A percentile compares a stretch with the other conserved stretches of the same genome.
Evolutionary conservation across 1,284 basidiomycete species (phyloP).

Genomic region (Austroboletus novae-zelandiae): DNA sequence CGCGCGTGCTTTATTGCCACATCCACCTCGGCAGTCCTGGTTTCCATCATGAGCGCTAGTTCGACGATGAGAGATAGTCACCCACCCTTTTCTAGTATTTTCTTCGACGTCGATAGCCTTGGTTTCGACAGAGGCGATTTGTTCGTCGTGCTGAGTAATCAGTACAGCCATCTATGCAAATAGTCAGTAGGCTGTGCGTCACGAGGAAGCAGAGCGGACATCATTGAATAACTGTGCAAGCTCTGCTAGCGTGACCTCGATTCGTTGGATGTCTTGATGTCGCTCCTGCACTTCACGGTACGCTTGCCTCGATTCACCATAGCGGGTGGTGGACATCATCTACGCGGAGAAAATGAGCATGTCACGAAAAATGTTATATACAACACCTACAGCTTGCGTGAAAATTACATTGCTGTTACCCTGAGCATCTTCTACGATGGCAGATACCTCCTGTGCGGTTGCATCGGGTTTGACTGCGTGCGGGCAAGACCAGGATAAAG

Average conservation of each 20-base stretch:
- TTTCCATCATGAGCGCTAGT: not conserved
- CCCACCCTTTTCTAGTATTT: conserved; percentile 70
- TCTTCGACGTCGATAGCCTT: conserved; percentile 61
- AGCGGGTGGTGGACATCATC: conserved; percentile 73
- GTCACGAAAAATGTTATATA: not conserved
- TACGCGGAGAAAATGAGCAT: conserved; percentile 20
- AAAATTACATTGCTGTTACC: conserved; percentile 71
- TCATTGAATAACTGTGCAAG: conserved; percentile 89
- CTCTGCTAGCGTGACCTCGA: conserved; percentile 86
- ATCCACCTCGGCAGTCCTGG: conserved; percentile 63
- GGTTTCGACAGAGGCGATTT: conserved; percentile 62
- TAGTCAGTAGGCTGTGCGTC: conserved; percentile 2
- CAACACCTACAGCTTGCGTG: conserved; percentile 71
- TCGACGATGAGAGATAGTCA: conserved; percentile 20
- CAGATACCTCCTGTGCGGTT: conserved; percentile 76
- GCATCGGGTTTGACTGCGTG: conserved; percentile 84
- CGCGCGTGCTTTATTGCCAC: conserved; percentile 70
- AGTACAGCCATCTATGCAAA: conserved; percentile 68
- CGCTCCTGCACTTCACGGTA: conserved; percentile 90
- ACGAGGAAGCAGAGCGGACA: conserved; percentile 31
- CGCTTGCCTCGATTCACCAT: conserved; percentile 81
- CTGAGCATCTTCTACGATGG: conserved; percentile 70
- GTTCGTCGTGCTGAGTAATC: conserved; percentile 78
- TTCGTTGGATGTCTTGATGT: conserved; percentile 84
- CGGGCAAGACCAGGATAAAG: not conserved